A percentile compares a stretch with the other conserved stretches of the same genome.
Evolutionary conservation across 441 rosid species (phyloP).

Genomic region (Metrosideros polymorpha): DNA sequence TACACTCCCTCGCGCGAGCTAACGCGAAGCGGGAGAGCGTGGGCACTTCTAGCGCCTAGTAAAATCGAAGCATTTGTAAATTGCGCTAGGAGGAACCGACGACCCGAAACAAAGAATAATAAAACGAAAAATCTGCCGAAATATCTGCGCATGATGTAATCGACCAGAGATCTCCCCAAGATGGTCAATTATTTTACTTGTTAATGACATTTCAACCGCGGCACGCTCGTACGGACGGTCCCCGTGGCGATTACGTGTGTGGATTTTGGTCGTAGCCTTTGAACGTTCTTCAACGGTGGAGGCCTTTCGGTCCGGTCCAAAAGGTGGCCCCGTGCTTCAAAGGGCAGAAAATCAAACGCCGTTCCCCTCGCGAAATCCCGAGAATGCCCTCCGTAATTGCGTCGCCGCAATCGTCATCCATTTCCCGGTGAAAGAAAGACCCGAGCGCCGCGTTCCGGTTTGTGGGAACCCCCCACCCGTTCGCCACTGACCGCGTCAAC

Average conservation of each 20-base stretch:
- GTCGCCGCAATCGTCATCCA: not conserved
- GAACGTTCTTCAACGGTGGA: not conserved
- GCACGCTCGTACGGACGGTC: not conserved
- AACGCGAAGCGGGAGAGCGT: rapidly evolving
- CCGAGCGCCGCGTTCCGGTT: not conserved
- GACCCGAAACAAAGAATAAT: not conserved
- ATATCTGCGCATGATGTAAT: not conserved
- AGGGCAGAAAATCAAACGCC: not conserved
- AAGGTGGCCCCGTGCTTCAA: not conserved
- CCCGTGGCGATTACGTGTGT: not conserved
- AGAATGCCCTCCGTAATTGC: not conserved
- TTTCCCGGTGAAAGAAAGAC: not conserved
- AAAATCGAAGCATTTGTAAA: not conserved
- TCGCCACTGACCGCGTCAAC: not conserved
- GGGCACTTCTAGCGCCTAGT: rapidly evolving
- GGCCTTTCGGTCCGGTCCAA: not conserved
- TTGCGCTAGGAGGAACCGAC: rapidly evolving
- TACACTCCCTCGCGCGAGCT: rapidly evolving
- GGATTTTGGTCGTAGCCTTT: not conserved
- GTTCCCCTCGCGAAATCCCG: not conserved
- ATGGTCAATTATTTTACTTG: not conserved
- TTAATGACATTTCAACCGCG: not conserved
- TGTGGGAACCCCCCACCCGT: not conserved
- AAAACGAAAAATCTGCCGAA: rapidly evolving
- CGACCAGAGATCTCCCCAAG: not conserved